These are phyloP conservation scores for Thalassiosira mediterranea DNA, from an alignment of 352 stramenopile genomes.

Conservation along the genomic window DNA sequence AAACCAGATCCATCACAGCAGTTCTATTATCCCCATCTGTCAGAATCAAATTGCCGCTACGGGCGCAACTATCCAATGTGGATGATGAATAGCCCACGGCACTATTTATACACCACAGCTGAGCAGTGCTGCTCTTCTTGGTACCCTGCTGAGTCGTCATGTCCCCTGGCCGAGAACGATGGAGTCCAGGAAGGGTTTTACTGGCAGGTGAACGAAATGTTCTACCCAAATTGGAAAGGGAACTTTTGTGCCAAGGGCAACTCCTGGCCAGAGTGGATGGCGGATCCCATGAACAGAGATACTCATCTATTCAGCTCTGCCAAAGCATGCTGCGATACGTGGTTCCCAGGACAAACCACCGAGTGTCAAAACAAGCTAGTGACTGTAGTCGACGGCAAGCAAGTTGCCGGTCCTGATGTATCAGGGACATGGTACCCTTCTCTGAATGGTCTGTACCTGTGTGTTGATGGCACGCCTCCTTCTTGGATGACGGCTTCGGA, in stretches of 20 bases:
- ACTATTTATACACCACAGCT: conserved; percentile 29
- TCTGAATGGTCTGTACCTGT: conserved; percentile 12
- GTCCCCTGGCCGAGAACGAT: conserved; percentile 12
- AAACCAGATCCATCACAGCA: conserved; percentile 5
- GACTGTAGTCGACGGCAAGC: conserved; percentile 3
- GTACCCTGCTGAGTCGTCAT: conserved; percentile 1
- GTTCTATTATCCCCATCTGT: conserved; percentile 25
- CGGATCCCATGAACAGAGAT: conserved; percentile 11
- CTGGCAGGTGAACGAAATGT: conserved; percentile 8
- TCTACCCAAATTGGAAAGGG: conserved; percentile 24
- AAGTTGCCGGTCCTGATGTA: conserved; percentile 2
- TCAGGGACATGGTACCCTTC: conserved; percentile 25
- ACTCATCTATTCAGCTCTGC: conserved; percentile 18
- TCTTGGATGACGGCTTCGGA: conserved; percentile 14
- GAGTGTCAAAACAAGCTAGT: conserved; percentile 19
- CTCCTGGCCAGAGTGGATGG: conserved; percentile 28
- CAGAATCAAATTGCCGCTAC: conserved; percentile 14
- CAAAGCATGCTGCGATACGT: conserved; percentile 16
- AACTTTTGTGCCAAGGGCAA: conserved; percentile 10
- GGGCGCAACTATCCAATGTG: conserved; percentile 26
- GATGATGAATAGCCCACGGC: conserved; percentile 9
- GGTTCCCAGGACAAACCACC: neutral
- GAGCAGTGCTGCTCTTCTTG: conserved; percentile 15
- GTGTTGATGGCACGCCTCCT: conserved; percentile 17
- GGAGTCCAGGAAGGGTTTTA: conserved; percentile 28